phyloP scores from a whole-genome alignment of 1,284 basidiomycete genomes.

The Sanghuangporus sanghuang region DNA sequence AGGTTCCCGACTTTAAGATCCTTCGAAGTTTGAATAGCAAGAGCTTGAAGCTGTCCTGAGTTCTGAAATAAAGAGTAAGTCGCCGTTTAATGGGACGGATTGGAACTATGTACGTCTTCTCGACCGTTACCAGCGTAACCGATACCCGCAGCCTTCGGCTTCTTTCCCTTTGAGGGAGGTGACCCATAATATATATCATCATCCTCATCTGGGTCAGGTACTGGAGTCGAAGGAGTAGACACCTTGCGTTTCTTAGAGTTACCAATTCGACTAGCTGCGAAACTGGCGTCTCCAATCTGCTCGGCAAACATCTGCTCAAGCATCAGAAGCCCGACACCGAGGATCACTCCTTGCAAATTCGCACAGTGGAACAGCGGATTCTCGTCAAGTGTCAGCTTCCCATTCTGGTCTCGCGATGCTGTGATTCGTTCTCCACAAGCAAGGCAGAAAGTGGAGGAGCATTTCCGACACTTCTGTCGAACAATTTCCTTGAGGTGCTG shows the following conservation, averaged over 20 bases:
- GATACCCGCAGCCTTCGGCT: constrained; percentile 66
- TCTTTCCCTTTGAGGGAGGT: constrained; percentile 43
- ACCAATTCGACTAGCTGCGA: constrained; percentile 18
- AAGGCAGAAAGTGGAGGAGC: constrained; percentile 66
- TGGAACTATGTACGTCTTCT: constrained; percentile 67
- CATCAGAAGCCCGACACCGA: constrained; percentile 81
- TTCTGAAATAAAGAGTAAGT: constrained; percentile 40
- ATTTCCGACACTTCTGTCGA: constrained; percentile 57
- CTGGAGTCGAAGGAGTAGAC: constrained; percentile 18
- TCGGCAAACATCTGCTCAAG: constrained; percentile 65
- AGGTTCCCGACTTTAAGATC: constrained; percentile 68
- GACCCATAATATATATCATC: constrained; percentile 42
- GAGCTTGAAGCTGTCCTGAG: constrained; percentile 72
- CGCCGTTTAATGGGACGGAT: neutral
- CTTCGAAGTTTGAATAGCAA: constrained; percentile 61
- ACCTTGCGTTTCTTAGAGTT: constrained; percentile 31
- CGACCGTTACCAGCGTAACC: constrained; percentile 77
- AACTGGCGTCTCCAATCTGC: constrained; percentile 38
- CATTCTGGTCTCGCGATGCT: constrained; percentile 36
- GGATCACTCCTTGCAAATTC: constrained; percentile 79
- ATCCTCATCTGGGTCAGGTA: constrained; percentile 48
- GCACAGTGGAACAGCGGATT: constrained; percentile 80
- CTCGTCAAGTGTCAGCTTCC: constrained; percentile 36
- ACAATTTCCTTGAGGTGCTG: constrained; percentile 55
- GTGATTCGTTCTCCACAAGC: constrained; percentile 77